These are phyloP conservation scores for Botrytis paeoniae DNA, from an alignment of 2,329 filamentous ascomycete genomes.

Conservation along the genomic window DNA sequence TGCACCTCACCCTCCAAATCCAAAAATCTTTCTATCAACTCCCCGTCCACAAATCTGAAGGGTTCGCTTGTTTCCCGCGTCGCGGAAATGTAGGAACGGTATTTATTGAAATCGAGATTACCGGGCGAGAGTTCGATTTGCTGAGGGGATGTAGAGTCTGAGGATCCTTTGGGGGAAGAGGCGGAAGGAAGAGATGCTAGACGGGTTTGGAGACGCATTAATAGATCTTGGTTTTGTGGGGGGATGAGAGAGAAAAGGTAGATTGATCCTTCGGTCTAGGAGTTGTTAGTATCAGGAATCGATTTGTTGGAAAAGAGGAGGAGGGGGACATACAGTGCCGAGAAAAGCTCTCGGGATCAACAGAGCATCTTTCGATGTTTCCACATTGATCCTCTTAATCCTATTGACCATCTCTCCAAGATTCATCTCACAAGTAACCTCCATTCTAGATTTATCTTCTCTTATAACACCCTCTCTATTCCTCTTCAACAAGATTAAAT, in stretches of 20 bases:
- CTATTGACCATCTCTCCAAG: conserved; percentile 92
- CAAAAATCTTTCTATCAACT: conserved; percentile 82
- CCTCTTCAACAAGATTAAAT: conserved; percentile 74
- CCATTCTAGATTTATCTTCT: conserved; percentile 68
- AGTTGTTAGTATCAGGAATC: background rate
- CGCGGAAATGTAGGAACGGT: conserved; percentile 76
- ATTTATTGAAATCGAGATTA: conserved; percentile 70
- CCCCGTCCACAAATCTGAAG: conserved; percentile 86
- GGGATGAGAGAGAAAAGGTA: conserved; percentile 85
- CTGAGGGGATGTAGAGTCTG: background rate
- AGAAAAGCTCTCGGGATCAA: conserved; percentile 83
- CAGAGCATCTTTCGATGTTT: conserved; percentile 59
- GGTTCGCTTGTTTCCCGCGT: conserved; percentile 71
- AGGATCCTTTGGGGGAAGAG: background rate
- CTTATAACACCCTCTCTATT: conserved; percentile 70
- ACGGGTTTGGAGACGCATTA: conserved; percentile 75
- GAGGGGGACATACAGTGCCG: conserved; percentile 65
- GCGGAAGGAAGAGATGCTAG: conserved; percentile 50
- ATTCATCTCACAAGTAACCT: conserved; percentile 75
- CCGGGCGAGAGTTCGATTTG: conserved; percentile 64
- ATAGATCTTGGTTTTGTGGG: conserved; percentile 67
- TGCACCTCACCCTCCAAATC: conserved; percentile 61
- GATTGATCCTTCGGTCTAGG: conserved; percentile 80
- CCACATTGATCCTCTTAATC: conserved; percentile 71
- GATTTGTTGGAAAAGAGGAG: background rate